These are phyloP conservation scores for Backusella mclennaniae DNA, from an alignment of 192 early-diverging fungal genomes.

Conservation along the genomic window DNA sequence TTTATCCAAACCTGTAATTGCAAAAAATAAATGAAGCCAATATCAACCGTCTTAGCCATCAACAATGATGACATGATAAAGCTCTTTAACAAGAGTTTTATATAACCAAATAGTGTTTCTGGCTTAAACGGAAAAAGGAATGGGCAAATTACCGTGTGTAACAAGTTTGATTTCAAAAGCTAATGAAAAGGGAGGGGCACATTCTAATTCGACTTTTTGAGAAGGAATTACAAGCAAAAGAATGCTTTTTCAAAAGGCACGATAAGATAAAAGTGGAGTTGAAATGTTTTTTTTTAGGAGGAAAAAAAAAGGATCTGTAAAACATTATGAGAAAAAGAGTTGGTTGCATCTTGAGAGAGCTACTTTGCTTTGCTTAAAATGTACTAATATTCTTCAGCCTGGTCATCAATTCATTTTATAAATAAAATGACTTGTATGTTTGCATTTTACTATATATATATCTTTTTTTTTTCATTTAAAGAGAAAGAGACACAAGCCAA, in stretches of 20 bases:
- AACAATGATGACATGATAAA: neutral
- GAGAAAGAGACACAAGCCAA: neutral
- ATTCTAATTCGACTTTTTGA: constrained; percentile 2
- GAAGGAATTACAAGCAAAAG: neutral
- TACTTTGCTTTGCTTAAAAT: neutral
- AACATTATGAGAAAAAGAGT: neutral
- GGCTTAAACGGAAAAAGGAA: neutral
- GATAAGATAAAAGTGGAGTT: neutral
- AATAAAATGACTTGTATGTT: neutral
- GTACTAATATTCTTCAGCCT: neutral
- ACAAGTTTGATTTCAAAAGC: neutral
- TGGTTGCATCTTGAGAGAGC: neutral
- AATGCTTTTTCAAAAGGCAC: neutral
- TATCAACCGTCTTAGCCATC: neutral
- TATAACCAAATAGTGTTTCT: neutral
- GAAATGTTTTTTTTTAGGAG: neutral
- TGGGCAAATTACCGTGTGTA: neutral
- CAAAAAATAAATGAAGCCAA: neutral
- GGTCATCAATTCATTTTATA: neutral
- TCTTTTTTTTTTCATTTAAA: neutral
- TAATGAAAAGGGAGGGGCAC: neutral
- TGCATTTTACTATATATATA: neutral
- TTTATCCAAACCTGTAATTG: too few species aligned
- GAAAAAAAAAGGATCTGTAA: neutral
- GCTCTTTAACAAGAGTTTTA: neutral